phyloP scores from a whole-genome alignment of 768 basidiomycete species.

The Psilocybe sp. region DNA sequence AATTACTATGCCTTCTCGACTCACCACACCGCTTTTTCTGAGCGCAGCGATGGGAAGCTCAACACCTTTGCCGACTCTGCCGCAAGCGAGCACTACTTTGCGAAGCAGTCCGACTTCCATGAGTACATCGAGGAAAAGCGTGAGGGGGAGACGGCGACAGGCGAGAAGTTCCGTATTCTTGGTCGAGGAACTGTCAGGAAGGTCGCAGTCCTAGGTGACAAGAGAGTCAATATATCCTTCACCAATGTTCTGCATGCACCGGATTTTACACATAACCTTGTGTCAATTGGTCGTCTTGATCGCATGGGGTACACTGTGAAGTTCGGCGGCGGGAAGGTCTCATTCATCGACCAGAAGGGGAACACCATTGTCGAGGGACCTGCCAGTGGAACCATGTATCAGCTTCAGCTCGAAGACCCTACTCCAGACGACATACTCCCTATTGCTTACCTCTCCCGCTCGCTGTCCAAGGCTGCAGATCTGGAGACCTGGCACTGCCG shows the following conservation, averaged over 20 bases:
- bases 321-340: no score
- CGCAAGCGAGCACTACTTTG: constrained; percentile 21
- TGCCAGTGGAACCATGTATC: neutral
- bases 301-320: no score
- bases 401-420: neutral
- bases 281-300: no score
- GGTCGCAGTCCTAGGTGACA: no score
- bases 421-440: neutral
- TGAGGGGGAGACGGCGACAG: constrained; percentile 7
- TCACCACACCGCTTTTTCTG: neutral
- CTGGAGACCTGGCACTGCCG: constrained; percentile 24
- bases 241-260: no score
- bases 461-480: constrained; percentile 8
- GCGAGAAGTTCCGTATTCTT: constrained; percentile 14
- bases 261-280: no score
- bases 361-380: no score
- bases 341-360: no score
- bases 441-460: constrained; percentile 5
- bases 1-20: no score
- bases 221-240: no score
- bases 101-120: constrained; percentile 11
- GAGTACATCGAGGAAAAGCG: constrained; percentile 7
- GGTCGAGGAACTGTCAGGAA: constrained; percentile 16
- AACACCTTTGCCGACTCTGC: constrained; percentile 14
- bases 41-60: neutral